Conservation (phyloP, 345 rosid genomes). For the Clausena lansium region DNA sequence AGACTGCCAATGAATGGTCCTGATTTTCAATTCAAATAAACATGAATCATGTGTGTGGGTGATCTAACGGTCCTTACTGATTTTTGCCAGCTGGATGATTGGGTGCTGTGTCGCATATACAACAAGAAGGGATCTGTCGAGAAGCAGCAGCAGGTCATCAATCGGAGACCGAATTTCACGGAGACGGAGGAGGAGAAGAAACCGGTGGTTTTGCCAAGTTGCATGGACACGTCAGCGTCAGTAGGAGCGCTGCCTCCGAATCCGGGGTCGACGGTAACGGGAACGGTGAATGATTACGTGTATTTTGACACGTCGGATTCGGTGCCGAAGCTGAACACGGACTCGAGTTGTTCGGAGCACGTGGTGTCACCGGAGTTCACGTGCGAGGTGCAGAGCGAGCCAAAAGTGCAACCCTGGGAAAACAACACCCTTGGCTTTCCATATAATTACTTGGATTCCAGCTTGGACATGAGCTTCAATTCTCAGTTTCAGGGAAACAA, state of each 20-base stretch:
- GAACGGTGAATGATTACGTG: conserved; percentile 27
- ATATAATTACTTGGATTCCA: conserved; percentile 53
- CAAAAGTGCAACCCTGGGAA: conserved; percentile 51
- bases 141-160: conserved; percentile 31
- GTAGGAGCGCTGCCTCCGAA: conserved; percentile 11
- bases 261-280: conserved; percentile 20
- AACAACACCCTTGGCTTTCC: conserved; percentile 37
- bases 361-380: conserved; percentile 80
- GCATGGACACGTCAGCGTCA: neutral
- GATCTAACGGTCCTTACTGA: neutral
- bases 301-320: conserved; percentile 79
- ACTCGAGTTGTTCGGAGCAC: conserved; percentile 82
- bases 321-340: conserved; percentile 69
- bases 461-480: conserved; percentile 30
- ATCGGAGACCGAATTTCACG: neutral
- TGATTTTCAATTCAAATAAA: neutral
- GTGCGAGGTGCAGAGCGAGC: conserved; percentile 95
- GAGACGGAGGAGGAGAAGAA: conserved; percentile 40
- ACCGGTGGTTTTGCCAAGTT: conserved; percentile 28
- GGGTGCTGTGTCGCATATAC: conserved; percentile 96
- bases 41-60: neutral
- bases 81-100: conserved; percentile 78
- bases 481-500: conserved; percentile 36
- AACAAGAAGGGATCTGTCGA: conserved; percentile 82
- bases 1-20: neutral